Base-by-base conservation (phyloP, 208 protist genomes). In the Leishmania aethiopica region DNA sequence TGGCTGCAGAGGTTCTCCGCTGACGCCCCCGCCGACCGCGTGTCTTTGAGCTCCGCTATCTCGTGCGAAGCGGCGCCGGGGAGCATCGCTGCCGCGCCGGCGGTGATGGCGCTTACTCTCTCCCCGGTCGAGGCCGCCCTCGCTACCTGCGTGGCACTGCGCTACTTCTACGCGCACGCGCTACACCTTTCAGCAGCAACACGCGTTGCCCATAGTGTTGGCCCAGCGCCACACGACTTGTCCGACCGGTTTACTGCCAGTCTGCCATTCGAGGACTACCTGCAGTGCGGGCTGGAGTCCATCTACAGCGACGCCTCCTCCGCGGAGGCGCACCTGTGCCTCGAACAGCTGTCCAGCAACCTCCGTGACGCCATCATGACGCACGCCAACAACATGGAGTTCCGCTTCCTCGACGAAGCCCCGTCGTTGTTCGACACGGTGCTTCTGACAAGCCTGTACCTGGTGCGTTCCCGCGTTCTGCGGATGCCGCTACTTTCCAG, bases 121-220 rank as follows among this genome's bases (percentile, higher is more conserved):
- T 89, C 94, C 3, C 91, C 93, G 1, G 92, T 96, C 17, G 92
- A 96, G 84, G 95, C 95, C 0, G 78, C 92, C 22, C 71, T 96
- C 32, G 82, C 89, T 3, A 85, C 91, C 8, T 85, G 84, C 35
- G 83, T 93, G 2, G 91, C 92, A 2, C 67, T 96, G 32, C 95
- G 92, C 42, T 95, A 94, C 80, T 97, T 97, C 83, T 96, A 89
- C 78, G 17, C 69, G 3, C 60, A 71, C 25, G 79, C 78, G 3
- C 59, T 93, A 32, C 67, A 79, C 25, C 77, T 90, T 40, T 64
- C 72, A 10, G 15, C 47, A 17, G 28, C 71, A n/a, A 81, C 81
- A 35, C 77, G 86, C 6, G 42, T 45, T 1, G 15, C 74, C 7
- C 66, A 87, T 47, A 17, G 47, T 53, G 40, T 91, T 28, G 87